phyloP scores from a whole-genome alignment of 2,329 filamentous ascomycete genomes.

The Alternaria arbusti region DNA sequence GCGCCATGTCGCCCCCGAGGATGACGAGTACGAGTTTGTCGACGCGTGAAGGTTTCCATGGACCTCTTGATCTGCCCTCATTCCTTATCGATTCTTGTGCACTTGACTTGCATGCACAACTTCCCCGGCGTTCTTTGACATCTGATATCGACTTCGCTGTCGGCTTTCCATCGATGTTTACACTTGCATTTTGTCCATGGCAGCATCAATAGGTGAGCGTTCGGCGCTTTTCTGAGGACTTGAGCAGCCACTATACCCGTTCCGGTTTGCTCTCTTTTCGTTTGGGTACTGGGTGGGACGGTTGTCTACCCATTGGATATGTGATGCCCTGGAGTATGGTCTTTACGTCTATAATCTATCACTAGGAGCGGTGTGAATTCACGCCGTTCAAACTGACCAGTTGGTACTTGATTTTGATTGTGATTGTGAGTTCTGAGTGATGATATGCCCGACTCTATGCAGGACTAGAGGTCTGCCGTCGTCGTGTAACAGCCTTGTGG shows the following conservation, averaged over 20 bases:
- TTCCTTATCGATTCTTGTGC: constrained; percentile 13
- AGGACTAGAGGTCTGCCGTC: not conserved
- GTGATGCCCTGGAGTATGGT: not conserved
- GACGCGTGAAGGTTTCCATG: constrained; percentile 29
- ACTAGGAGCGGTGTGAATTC: constrained; percentile 42
- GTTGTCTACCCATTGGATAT: constrained; percentile 14
- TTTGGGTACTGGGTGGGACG: constrained; percentile 12
- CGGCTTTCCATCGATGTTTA: constrained; percentile 21
- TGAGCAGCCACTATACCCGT: constrained; percentile 48
- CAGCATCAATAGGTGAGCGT: constrained; percentile 52
- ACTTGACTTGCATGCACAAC: constrained; percentile 30
- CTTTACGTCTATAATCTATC: constrained; percentile 18
- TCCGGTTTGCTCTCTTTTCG: constrained; percentile 33
- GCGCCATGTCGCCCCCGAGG: constrained; percentile 43
- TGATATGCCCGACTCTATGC: no score
- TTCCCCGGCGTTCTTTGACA: constrained; percentile 29
- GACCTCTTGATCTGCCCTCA: constrained; percentile 4
- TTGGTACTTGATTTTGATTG: not conserved
- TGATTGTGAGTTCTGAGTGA: not conserved
- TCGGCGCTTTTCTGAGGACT: constrained; percentile 52
- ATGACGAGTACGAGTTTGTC: constrained; percentile 52
- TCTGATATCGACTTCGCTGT: constrained; percentile 22
- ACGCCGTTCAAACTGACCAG: constrained; percentile 29
- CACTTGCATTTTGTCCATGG: constrained; percentile 43
- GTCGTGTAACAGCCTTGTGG: not conserved